Evolutionary conservation across 371 early-diverging fungal species (phyloP).

Genomic region (Pancytospora philotis): DNA sequence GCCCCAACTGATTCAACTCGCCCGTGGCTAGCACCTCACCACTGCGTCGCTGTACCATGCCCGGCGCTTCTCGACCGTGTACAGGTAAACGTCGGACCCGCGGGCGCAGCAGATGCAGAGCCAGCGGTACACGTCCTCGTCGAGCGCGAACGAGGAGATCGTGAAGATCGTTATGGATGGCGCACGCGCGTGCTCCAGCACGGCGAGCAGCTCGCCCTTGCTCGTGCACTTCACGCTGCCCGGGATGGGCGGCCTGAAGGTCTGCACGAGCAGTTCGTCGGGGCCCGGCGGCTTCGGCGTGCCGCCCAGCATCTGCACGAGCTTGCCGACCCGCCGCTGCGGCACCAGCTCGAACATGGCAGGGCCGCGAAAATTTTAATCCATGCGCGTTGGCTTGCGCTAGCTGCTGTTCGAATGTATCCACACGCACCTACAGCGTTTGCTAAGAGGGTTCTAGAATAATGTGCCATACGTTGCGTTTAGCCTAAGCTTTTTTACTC

Average conservation of each 20-base stretch:
- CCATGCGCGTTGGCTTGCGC: no score
- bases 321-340: neutral
- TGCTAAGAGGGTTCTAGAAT: no score
- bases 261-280: constrained; percentile 9
- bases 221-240: neutral
- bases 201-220: neutral
- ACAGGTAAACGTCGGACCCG: constrained; percentile 14
- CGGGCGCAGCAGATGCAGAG: neutral
- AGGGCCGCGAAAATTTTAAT: neutral
- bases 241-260: neutral
- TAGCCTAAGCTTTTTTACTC: no score
- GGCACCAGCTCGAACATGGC: neutral
- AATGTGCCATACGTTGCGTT: no score
- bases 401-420: no score
- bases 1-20: no score
- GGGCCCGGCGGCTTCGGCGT: neutral
- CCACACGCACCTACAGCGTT: no score
- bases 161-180: constrained; percentile 12
- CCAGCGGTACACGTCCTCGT: neutral
- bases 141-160: constrained; percentile 7
- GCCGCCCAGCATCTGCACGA: neutral
- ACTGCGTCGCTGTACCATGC: neutral
- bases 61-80: constrained; percentile 1
- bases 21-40: no score
- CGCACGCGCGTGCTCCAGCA: neutral